phyloP scores from a whole-genome alignment of 1,284 basidiomycete species.

The Flammula alnicola region DNA sequence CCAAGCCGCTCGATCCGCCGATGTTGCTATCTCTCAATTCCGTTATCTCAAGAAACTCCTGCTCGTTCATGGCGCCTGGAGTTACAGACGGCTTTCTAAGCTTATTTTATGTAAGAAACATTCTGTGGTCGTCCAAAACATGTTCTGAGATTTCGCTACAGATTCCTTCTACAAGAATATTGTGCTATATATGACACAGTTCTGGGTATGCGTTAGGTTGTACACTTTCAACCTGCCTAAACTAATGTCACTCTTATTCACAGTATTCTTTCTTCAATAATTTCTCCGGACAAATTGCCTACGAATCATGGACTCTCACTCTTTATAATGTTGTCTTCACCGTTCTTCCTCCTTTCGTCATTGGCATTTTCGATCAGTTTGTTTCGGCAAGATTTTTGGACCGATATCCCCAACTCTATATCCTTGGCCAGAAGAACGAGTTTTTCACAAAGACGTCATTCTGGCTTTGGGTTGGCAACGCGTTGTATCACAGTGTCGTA shows the following conservation, averaged over 20 bases:
- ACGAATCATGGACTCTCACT: conserved; percentile 98
- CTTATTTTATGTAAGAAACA: conserved; percentile 84
- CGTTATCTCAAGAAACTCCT: conserved; percentile 95
- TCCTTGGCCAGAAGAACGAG: conserved; percentile 87
- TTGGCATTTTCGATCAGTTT: conserved; percentile 98
- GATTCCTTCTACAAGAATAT: conserved; percentile 98
- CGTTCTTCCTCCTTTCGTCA: conserved; percentile 94
- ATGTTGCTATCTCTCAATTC: conserved; percentile 98
- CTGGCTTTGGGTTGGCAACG: conserved; percentile 96
- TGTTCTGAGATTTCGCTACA: conserved; percentile 33
- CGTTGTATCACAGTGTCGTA: conserved; percentile 92
- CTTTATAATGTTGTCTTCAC: conserved; percentile 95
- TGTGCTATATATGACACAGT: conserved; percentile 95
- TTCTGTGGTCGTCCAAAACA: neutral
- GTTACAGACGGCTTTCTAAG: conserved; percentile 94
- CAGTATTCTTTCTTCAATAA: conserved; percentile 99
- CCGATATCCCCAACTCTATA: conserved; percentile 96
- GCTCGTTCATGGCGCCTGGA: conserved; percentile 98
- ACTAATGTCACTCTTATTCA: conserved; percentile 5
- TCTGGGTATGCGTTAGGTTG: conserved; percentile 75
- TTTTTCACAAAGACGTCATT: conserved; percentile 93
- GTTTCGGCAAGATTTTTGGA: conserved; percentile 96
- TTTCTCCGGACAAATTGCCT: conserved; percentile 97
- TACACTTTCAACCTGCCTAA: conserved; percentile 10
- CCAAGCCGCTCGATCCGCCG: conserved; percentile 96